Evolutionary conservation across 1,284 basidiomycete species (phyloP).

Genomic region (Acaromyces ingoldii): DNA sequence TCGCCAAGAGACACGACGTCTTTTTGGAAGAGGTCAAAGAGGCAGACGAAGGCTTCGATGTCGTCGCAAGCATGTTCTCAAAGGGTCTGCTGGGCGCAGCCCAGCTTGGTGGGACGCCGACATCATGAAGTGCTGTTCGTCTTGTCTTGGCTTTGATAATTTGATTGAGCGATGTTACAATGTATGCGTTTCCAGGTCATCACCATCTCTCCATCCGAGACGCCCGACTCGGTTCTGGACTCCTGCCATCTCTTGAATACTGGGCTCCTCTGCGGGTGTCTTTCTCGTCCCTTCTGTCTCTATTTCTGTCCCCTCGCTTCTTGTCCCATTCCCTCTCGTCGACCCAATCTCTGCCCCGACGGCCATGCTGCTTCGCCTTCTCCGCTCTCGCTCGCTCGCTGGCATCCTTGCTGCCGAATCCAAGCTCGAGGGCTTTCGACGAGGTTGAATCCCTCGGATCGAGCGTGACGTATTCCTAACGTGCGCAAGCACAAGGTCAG

Average conservation of each 20-base stretch:
- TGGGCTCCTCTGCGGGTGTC: no score
- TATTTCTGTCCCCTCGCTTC: no score
- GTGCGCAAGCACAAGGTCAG: neutral
- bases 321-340: slow-evolving; percentile 12
- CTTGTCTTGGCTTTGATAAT: no score
- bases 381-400: slow-evolving; percentile 6
- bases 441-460: slow-evolving; percentile 9
- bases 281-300: no score
- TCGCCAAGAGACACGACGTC: slow-evolving; percentile 80
- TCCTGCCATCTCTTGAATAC: no score
- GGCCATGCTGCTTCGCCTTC: slow-evolving; percentile 6
- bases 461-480: slow-evolving; percentile 10
- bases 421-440: slow-evolving; percentile 5
- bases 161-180: no score
- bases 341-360: slow-evolving; percentile 27
- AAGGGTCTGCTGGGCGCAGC: slow-evolving; percentile 18
- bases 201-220: no score
- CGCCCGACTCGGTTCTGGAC: no score
- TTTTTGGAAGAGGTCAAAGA: slow-evolving; percentile 23
- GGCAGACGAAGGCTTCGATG: slow-evolving; percentile 32
- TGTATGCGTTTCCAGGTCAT: no score
- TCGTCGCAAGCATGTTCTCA: slow-evolving; percentile 27
- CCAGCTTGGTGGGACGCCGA: slow-evolving; percentile 1
- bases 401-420: slow-evolving; percentile 12
- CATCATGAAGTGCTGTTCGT: no score